Base-by-base conservation (phyloP, 176 grass and related monocot species). In the Avena eriantha region DNA sequence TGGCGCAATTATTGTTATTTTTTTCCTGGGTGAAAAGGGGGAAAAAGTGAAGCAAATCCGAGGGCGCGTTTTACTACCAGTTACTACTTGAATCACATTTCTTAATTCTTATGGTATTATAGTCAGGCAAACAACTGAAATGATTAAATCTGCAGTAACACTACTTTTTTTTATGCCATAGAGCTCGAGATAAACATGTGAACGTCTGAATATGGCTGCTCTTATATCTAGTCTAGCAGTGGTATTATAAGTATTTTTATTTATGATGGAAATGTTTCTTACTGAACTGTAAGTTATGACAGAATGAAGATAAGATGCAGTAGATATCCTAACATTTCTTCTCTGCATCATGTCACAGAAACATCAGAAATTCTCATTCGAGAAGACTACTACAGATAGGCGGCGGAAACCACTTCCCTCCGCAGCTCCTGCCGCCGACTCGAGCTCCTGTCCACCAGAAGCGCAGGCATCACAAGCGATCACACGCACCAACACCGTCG, bases 371-470 rank as follows among this genome's bases (percentile, higher is more conserved):
- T 80, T 58, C 49, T 10, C 39, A 64, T n/a, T 57, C 34, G 0
- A 69, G 88, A 84, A 90, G 66, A 36, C 50, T 90, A 16, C 66
- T 93, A 2, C 81, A 93, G 73, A 57, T 48, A 50, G n/a, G 31
- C 9, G 82, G 53, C 22, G 72, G 51, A 77, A 83, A 72, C 45
- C 10, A 58, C 4, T 2, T 45, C 29, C 59, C 68, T 67, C 31
- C 36, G 34, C 36, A 47, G 22, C 11, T 69, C 26, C 60, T 49
- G 33, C 5, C 87, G 31, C 87, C 80, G 36, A 46, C 7, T 57
- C 77, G 33, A 7, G 50, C 77, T 82, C 78, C 29, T 64, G 36
- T 3, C 50, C 87, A 26, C 36, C 75, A 45, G 7, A 72, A 21
- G 16, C 56, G 12, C 34, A 77, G 46, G 5, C 26, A 12, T 29